Evolutionary conservation across 1,284 basidiomycete species (phyloP), one percentile per base, ranked within the genome.

Genomic region (Cryptococcus depauperatus): DNA sequence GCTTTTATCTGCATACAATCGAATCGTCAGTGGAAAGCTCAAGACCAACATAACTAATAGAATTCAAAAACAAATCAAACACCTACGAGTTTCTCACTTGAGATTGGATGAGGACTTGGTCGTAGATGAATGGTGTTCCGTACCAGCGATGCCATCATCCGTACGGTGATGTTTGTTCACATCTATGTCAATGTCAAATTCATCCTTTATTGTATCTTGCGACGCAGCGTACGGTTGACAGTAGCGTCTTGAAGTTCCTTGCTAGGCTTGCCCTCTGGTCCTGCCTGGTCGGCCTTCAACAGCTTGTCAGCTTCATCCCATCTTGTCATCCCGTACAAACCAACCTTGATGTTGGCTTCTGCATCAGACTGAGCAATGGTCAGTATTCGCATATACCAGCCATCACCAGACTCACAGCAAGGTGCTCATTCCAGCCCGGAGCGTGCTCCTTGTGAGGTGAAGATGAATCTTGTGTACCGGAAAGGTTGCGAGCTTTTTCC

Each of bases 381-480:
- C 13, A 18, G 25, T 28, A 9, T n/a, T 13, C 13, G 26, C 22
- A 2, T 14, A 22, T 16, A 29, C 11, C 11, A n/a, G n/a, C n/a
- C n/a, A n/a, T n/a, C n/a, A n/a, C n/a, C 8, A 14, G 13, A 64
- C 64, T 56, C 53, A 66, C 64, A 46, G 66, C 66, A 18, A 68
- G 56, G 11, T 58, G 38, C 55, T 68, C 66, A 51, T 68, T 68
- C 66, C 66, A 68, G 50, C 63, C 61, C 16, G 66, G 66, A 18
- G 66, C 66, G 37, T 58, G 48, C 35, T 64, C 54, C 35, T 59
- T 61, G 52, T 59, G 61, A 13, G 62, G 56, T 13, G 56, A 46
- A 21, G 54, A 59, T 21, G 50, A 43, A 33, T 57, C 57, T 42
- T 66, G 61, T 10, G 49, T 49, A 3, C 62, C 64, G 8, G 44